phyloP scores from a whole-genome alignment of 306 rosid genomes.

The Oemleria cerasiformis region DNA sequence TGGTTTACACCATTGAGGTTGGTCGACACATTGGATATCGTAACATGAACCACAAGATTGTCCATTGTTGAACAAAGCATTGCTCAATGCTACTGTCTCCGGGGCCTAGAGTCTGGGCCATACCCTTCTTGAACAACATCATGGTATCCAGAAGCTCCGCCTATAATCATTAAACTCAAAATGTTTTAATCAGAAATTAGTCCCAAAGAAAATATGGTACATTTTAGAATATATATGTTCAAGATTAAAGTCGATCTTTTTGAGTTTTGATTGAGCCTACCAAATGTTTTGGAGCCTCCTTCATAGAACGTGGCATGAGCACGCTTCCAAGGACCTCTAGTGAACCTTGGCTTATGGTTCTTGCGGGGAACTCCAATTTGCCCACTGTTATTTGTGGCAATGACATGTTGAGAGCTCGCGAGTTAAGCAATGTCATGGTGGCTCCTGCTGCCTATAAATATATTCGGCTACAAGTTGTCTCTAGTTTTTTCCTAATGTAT shows the following conservation, averaged over 20 bases:
- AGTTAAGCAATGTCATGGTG: conserved; percentile 4
- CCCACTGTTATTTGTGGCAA: neutral
- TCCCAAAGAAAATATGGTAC: too few species aligned
- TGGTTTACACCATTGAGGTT: conserved; percentile 46
- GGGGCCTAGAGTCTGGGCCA: too few species aligned
- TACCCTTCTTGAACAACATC: conserved; percentile 68
- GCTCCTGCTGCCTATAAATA: neutral
- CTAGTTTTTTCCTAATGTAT: too few species aligned
- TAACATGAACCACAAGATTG: conserved; percentile 68
- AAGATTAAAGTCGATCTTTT: too few species aligned
- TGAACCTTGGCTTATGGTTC: conserved; percentile 23
- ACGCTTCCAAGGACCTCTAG: conserved; percentile 48
- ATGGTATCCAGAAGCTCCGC: conserved; percentile 80
- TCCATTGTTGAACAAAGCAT: conserved; percentile 54
- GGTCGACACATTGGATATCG: conserved; percentile 50
- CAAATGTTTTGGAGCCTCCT: conserved; percentile 52
- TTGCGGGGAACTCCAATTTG: neutral
- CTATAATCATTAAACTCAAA: conserved; percentile 12
- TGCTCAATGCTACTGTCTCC: conserved; percentile 65
- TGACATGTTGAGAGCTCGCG: conserved; percentile 7
- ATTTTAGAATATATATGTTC: too few species aligned
- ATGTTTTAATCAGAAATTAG: too few species aligned
- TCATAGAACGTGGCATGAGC: conserved; percentile 78
- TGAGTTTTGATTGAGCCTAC: conserved; percentile 4
- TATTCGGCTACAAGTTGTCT: neutral